Percentiles rank a stretch among this genome's conserved stretches.
Conservation (phyloP, 116 monocot species). For the Zostera marina region DNA sequence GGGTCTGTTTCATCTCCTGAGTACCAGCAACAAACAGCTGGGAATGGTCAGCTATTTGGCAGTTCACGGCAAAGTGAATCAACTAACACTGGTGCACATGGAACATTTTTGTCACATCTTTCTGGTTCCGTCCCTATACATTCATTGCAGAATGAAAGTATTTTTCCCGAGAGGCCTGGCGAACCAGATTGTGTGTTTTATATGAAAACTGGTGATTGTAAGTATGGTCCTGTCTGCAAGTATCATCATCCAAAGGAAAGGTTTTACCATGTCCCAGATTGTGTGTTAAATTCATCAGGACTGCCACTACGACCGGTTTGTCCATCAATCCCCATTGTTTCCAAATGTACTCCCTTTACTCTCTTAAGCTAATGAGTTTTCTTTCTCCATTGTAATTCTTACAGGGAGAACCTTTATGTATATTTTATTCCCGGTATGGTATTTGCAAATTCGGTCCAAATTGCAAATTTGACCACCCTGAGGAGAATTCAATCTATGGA, state of each 20-base stretch:
- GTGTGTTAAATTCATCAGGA: conserved; percentile 55
- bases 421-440: conserved; percentile 88
- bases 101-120: conserved; percentile 41
- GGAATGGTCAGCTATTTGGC: conserved; percentile 30
- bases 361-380: neutral
- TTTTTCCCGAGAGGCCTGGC: conserved; percentile 15
- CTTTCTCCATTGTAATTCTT: neutral
- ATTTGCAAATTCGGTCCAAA: conserved; percentile 97
- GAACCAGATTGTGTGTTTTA: conserved; percentile 14
- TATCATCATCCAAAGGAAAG: conserved; percentile 37
- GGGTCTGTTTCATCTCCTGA: conserved; percentile 52
- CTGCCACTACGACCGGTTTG: conserved; percentile 90
- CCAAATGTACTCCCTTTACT: no score
- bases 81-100: conserved; percentile 23
- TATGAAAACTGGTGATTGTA: conserved; percentile 13
- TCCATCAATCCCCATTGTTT: neutral
- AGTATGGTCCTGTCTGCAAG: conserved; percentile 7
- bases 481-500: conserved; percentile 40
- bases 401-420: conserved; percentile 76
- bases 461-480: conserved; percentile 97
- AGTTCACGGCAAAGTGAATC: conserved; percentile 47
- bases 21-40: conserved; percentile 33
- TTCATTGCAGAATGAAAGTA: conserved; percentile 50
- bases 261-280: conserved; percentile 52
- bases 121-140: conserved; percentile 44